These are phyloP conservation scores for Trematosphaeria pertusa DNA, from an alignment of 2,329 filamentous ascomycete species.

Conservation along the genomic window DNA sequence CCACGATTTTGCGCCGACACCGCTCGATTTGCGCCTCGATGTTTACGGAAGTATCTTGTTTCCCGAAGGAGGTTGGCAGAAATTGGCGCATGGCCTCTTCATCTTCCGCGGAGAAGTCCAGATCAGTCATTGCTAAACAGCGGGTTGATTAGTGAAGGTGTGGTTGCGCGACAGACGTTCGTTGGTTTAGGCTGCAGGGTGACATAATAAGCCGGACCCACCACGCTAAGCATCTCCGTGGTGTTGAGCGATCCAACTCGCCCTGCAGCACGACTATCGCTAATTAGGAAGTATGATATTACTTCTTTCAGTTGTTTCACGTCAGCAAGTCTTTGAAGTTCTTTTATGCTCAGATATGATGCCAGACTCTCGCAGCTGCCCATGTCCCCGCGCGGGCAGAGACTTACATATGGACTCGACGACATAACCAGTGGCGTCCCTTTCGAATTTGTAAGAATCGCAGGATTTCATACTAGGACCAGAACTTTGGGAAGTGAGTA, in stretches of 20 bases:
- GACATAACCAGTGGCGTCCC: no score
- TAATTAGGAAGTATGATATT: slow-evolving; percentile 5
- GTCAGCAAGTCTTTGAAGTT: no score
- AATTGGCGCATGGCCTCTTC: slow-evolving; percentile 79
- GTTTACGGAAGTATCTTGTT: slow-evolving; percentile 75
- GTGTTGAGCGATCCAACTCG: no score
- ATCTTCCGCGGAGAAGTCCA: slow-evolving; percentile 42
- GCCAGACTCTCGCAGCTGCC: no score
- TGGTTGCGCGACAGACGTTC: no score
- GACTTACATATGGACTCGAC: no score
- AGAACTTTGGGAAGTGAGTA: no score
- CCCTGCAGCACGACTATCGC: not conserved
- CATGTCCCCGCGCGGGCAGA: no score
- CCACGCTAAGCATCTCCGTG: not conserved
- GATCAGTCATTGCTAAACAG: slow-evolving; percentile 22
- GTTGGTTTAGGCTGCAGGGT: not conserved
- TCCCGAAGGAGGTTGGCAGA: slow-evolving; percentile 84
- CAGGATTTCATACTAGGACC: no score
- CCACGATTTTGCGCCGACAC: slow-evolving; percentile 67
- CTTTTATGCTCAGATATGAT: no score
- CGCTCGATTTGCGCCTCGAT: slow-evolving; percentile 81
- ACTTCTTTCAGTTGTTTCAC: slow-evolving; percentile 2
- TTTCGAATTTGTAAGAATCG: no score
- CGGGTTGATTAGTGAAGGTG: slow-evolving; percentile 4
- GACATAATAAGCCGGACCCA: not conserved